A percentile compares a stretch with the other conserved stretches of the same genome.
Evolutionary conservation across 805 yeast species (phyloP).

Genomic region (Wickerhamomyces ciferrii): DNA sequence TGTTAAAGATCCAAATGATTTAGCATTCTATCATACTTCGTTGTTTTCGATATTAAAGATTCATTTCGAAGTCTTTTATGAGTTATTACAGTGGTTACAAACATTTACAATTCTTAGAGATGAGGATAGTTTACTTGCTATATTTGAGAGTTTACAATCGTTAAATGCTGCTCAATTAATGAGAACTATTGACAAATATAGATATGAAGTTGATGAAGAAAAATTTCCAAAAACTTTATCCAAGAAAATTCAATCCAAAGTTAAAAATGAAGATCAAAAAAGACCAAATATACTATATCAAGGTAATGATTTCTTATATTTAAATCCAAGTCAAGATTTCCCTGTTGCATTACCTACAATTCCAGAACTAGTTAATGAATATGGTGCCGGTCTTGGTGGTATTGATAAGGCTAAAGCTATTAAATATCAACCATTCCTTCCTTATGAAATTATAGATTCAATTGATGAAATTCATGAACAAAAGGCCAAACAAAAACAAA

Average conservation of each 20-base stretch:
- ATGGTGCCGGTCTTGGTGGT: slow-evolving; percentile 75
- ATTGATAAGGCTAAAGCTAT: slow-evolving; percentile 45
- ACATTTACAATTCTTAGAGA: slow-evolving; percentile 68
- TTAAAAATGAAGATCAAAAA: slow-evolving; percentile 9
- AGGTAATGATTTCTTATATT: slow-evolving; percentile 26
- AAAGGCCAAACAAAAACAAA: slow-evolving; percentile 9
- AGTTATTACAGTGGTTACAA: slow-evolving; percentile 87
- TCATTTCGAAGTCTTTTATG: slow-evolving; percentile 69
- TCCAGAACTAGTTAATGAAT: slow-evolving; percentile 64
- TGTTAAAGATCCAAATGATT: slow-evolving; percentile 37
- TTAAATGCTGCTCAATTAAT: slow-evolving; percentile 68
- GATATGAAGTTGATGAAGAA: slow-evolving; percentile 78
- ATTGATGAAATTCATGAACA: slow-evolving; percentile 62
- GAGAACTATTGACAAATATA: slow-evolving; percentile 68
- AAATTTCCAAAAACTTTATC: slow-evolving; percentile 42
- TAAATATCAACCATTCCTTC: slow-evolving; percentile 66
- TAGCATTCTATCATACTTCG: slow-evolving; percentile 58
- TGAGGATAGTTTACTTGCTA: slow-evolving; percentile 54
- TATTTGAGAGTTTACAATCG: slow-evolving; percentile 45
- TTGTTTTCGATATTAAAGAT: slow-evolving; percentile 58
- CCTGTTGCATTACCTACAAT: slow-evolving; percentile 68
- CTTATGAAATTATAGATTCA: slow-evolving; percentile 63
- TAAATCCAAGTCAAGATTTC: slow-evolving; percentile 48
- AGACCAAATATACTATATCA: slow-evolving; percentile 13
- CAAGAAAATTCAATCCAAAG: slow-evolving; percentile 6